These are phyloP conservation scores for Trichoderma endophyticum DNA, from an alignment of 2,329 filamentous ascomycete species.

Conservation along the genomic window DNA sequence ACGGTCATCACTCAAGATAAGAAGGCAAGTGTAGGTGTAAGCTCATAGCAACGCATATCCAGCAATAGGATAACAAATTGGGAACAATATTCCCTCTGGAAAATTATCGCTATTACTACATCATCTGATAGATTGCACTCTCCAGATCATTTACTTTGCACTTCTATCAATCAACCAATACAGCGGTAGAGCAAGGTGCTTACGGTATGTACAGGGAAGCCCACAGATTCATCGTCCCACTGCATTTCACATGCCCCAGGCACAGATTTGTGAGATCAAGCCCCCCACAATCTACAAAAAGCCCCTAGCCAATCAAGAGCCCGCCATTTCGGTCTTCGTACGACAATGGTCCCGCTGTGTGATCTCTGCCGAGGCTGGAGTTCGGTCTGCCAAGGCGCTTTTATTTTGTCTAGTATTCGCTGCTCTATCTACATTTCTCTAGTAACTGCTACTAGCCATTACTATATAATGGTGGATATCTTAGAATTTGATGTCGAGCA, in stretches of 20 bases:
- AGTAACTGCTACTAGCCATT: background rate
- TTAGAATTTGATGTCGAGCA: background rate
- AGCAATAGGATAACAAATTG: background rate
- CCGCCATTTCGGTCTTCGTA: background rate
- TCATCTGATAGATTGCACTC: background rate
- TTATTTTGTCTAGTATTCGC: background rate
- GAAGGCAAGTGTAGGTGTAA: background rate
- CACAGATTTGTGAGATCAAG: background rate
- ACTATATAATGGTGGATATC: background rate
- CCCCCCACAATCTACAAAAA: background rate
- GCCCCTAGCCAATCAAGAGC: background rate
- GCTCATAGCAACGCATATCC: background rate
- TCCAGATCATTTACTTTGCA: background rate
- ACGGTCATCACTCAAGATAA: background rate
- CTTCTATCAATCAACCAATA: no score
- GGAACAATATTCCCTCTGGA: background rate
- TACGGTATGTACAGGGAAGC: background rate
- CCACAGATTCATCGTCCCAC: background rate
- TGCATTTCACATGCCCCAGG: background rate
- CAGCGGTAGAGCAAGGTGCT: background rate
- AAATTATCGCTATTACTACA: background rate
- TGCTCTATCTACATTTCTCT: background rate
- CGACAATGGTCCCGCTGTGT: background rate
- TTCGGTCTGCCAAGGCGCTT: background rate
- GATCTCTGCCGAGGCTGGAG: conserved; percentile 4